phyloP scores from a whole-genome alignment of 2,329 filamentous ascomycete species.

The Colletotrichum eleusines region DNA sequence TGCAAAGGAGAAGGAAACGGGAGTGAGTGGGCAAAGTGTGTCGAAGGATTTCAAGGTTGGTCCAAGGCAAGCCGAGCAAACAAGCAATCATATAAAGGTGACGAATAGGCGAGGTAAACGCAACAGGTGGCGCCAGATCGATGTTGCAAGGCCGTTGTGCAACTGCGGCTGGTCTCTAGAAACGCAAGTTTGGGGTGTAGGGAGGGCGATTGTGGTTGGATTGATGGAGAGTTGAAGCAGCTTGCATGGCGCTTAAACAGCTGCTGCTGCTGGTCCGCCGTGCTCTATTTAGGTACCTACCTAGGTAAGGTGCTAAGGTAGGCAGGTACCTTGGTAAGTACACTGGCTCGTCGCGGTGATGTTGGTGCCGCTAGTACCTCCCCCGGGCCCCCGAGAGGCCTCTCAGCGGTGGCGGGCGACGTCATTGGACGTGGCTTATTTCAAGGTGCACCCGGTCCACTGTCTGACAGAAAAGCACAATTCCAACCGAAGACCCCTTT shows the following conservation, averaged over 20 bases:
- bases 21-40: background rate
- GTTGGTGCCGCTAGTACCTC: conserved; percentile 23
- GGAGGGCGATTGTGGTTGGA: conserved; percentile 33
- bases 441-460: conserved; percentile 26
- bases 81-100: conserved; percentile 29
- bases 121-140: conserved; percentile 15
- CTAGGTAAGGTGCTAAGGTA: too few relatives aligned
- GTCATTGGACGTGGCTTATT: conserved; percentile 31
- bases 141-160: conserved; percentile 18
- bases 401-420: conserved; percentile 36
- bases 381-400: conserved; percentile 31
- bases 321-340: too few relatives aligned
- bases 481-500: conserved; percentile 27
- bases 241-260: conserved; percentile 41
- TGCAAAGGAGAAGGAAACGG: background rate
- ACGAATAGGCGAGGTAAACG: conserved; percentile 21
- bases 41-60: conserved; percentile 6
- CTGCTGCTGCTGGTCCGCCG: conserved; percentile 19
- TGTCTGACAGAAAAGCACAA: background rate
- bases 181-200: conserved; percentile 30
- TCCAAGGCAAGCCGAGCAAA: conserved; percentile 12
- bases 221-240: conserved; percentile 29
- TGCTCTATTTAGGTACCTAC: too few relatives aligned
- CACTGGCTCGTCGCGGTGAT: conserved; percentile 11
- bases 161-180: conserved; percentile 18